phyloP scores from a whole-genome alignment of 2,329 filamentous ascomycete species.

The Epichloe gansuensis region DNA sequence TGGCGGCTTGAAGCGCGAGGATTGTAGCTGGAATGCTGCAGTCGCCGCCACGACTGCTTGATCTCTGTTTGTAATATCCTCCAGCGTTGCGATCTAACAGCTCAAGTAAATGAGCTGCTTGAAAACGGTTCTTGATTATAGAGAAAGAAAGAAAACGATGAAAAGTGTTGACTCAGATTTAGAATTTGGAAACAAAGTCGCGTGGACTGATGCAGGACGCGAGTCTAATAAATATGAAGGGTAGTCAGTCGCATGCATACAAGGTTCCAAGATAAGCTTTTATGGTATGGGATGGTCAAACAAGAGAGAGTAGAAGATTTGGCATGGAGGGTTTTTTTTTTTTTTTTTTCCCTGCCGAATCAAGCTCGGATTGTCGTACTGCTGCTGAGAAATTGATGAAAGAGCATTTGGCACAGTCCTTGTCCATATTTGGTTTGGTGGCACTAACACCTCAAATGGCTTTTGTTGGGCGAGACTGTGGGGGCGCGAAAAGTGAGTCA shows the following conservation, averaged over 20 bases:
- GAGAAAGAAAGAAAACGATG: not conserved
- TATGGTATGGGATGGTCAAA: too few relatives aligned
- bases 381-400: too few relatives aligned
- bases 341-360: too few relatives aligned
- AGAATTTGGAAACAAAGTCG: not conserved
- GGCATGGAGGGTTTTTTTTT: too few relatives aligned
- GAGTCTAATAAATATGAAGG: not conserved
- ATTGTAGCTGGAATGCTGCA: slow-evolving; percentile 3
- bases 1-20: slow-evolving; percentile 7
- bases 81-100: slow-evolving; percentile 10
- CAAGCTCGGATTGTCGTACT: too few relatives aligned
- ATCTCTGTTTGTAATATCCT: slow-evolving; percentile 3
- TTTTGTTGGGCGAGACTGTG: not conserved
- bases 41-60: slow-evolving; percentile 10
- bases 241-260: not conserved
- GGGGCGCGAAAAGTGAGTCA: not conserved
- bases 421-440: not conserved
- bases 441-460: not conserved
- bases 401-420: not conserved
- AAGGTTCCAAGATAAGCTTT: too few relatives aligned
- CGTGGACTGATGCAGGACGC: not conserved
- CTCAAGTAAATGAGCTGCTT: slow-evolving; percentile 7
- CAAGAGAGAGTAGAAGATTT: too few relatives aligned
- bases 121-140: not conserved
- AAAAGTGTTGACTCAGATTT: not conserved